Evolutionary conservation across 345 rosid genomes (phyloP), one percentile per base, ranked within the genome.

Genomic region (Linum tenue): DNA sequence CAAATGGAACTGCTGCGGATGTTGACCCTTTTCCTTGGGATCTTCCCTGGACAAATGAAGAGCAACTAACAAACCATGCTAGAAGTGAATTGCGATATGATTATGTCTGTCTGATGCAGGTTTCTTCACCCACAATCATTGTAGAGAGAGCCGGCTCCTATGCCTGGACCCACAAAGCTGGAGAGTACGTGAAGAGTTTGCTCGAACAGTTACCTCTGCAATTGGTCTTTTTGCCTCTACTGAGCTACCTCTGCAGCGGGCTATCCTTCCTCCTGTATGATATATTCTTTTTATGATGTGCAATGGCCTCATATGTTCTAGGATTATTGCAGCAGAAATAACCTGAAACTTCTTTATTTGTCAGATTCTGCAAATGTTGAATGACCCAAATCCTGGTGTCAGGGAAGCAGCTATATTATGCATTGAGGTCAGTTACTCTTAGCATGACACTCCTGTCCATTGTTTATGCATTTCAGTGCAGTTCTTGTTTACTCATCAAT

Each of bases 141-240:
- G 97, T 91, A 9, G 99, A 94, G 79, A 83, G 99, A 80, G 95
- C 99, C 2, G 99, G 99, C 59, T 88, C 97, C 11, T 87, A 76
- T 84, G 99, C 95, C 63, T 91, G 99, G 99, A 69, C 82, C 37
- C 95, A 94, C 78, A 88, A 66, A 94, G 97, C 78, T 94, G 99
- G 99, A 87, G 99, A 77, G 85, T 94, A 14, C 76, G 99, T 51
- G 96, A 94, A 77, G 97, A 94, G 81, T 94, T 94, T 79, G 88
- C 91, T 1, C 85, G 95, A 60, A 94, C 99, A 60, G 96, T 94
- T 39, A 90, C 97, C 37, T 88, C 97, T 1, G 92, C 97, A 1
- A 91, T 89, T 64, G 77, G 83, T 79, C 97, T 94, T 80, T 91
- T 94, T 72, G 81, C 91, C 31, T 80, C 99, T 40, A 90, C 97